Conservation (phyloP, 192 early-diverging fungal genomes). For the Paraglomus brasilianum region DNA sequence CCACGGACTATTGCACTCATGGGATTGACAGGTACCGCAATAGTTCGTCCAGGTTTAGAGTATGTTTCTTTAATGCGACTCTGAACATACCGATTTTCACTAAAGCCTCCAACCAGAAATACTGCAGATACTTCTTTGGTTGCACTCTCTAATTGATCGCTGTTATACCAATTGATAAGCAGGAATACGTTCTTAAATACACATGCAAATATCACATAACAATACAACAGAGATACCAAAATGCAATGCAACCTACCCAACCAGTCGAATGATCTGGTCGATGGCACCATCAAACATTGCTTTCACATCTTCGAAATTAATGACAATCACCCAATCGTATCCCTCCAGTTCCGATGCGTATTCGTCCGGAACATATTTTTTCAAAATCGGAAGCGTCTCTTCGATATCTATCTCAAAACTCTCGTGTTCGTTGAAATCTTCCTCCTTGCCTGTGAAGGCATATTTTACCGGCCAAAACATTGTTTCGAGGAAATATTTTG, state of each 20-base stretch:
- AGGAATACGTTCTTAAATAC: neutral
- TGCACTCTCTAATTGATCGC: constrained; percentile 36
- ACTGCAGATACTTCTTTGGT: constrained; percentile 43
- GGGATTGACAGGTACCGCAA: constrained; percentile 51
- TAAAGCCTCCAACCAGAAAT: constrained; percentile 56
- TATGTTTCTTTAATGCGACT: constrained; percentile 50
- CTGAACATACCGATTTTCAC: constrained; percentile 50
- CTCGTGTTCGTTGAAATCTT: neutral
- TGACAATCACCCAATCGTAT: constrained; percentile 37
- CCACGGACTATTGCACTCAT: constrained; percentile 53
- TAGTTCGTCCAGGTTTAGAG: constrained; percentile 36
- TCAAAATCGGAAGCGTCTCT: constrained; percentile 4
- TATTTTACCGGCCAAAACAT: constrained; percentile 9
- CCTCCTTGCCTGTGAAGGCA: neutral
- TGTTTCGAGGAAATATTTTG: constrained; percentile 10
- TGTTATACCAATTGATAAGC: no score
- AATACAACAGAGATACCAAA: constrained; percentile 35
- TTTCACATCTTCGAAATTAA: neutral
- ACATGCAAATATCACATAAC: neutral
- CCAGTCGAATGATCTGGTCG: constrained; percentile 20
- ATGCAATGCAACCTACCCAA: constrained; percentile 43
- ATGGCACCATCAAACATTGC: constrained; percentile 13
- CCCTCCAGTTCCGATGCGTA: neutral
- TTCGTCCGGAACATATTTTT: constrained; percentile 13
- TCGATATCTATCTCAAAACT: constrained; percentile 14